Evolutionary conservation across 176 grass and related monocot species (phyloP), one percentile per base, ranked within the genome.

Genomic region (Lolium rigidum): DNA sequence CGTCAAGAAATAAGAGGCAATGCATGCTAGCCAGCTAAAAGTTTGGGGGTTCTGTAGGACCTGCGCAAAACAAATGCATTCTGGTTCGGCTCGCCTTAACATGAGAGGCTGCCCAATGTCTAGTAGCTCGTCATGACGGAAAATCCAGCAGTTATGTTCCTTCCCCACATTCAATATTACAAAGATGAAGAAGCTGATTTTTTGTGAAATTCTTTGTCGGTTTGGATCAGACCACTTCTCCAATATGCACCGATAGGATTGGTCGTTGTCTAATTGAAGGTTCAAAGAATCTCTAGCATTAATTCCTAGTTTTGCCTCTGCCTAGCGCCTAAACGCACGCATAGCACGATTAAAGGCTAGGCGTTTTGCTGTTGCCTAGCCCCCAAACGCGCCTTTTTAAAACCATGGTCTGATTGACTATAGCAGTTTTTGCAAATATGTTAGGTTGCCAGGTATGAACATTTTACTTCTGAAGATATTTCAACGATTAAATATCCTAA

Each of bases 401-500:
- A 43, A 43, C 41, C 41, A 43, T 7, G 41, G 41, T 43, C 41
- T 74, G 10, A 6, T 28, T 52, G 47, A 28, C 48, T 17, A 52
- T 28, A 49, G 48, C 46, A 75, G 7, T 17, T 50, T 43, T 74
- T 35, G 76, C 14, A 85, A 59, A 31, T 52, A 51, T 75, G 14
- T 17, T 51, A 46, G 6, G 1, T 25, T 51, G 28, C 47, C 46
- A 28, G 46, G 21, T 74, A 74, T 74, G 13, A 4, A 44, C 5
- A 44, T 25, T 69, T 69, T 51, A 17, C 22, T 52, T 10, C 12
- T 10, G 28, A 80, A 39, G 20, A 47, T 41, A 58, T 67, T 81
- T 39, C 63, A 74, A 43, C 8, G 46, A 56, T 73, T 47, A 35
- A 74, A 58, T 49, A 86, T 25, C 37, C 44, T 16, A 71, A 65